Evolutionary conservation across 2,329 filamentous ascomycete genomes (phyloP).

Genomic region (Beauveria sp.): DNA sequence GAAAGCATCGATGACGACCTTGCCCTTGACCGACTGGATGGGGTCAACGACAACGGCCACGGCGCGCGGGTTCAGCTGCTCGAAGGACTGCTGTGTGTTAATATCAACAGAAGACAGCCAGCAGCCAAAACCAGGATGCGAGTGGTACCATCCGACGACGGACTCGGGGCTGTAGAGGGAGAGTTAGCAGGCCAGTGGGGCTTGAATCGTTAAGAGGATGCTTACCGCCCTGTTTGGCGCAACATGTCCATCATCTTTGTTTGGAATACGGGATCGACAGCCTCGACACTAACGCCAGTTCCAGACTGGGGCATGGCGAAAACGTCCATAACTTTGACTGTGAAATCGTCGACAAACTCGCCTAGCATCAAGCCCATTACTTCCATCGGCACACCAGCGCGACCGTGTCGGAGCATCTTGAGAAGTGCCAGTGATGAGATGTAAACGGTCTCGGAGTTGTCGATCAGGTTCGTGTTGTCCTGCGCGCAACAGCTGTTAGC

Average conservation of each 20-base stretch:
- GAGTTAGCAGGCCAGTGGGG: conserved; percentile 11
- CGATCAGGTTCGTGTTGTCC: conserved; percentile 88
- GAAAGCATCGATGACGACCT: conserved; percentile 98
- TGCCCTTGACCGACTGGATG: conserved; percentile 98
- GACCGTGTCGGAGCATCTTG: conserved; percentile 97
- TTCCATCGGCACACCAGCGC: conserved; percentile 98
- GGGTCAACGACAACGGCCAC: conserved; percentile 97
- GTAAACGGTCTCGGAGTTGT: conserved; percentile 99
- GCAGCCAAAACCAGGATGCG: conserved; percentile 97
- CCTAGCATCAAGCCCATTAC: conserved; percentile 99
- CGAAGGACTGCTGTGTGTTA: conserved; percentile 99
- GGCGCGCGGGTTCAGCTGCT: conserved; percentile 92
- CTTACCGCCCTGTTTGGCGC: conserved; percentile 87
- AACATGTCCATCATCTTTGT: conserved; percentile 99
- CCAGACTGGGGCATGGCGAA: conserved; percentile 99
- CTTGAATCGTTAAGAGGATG: background rate
- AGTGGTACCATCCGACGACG: conserved; percentile 99
- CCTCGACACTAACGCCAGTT: conserved; percentile 96
- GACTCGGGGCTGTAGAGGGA: conserved; percentile 67
- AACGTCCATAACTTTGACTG: conserved; percentile 94
- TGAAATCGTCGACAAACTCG: conserved; percentile 98
- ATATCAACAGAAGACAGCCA: conserved; percentile 99
- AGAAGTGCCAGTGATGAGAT: conserved; percentile 94
- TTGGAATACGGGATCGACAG: conserved; percentile 96
- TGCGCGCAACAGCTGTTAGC: conserved; percentile 29